A percentile compares a stretch with the other conserved stretches of the same genome.
These are phyloP conservation scores for Lactarius tabidus DNA, from an alignment of 768 basidiomycete species.

Conservation along the genomic window DNA sequence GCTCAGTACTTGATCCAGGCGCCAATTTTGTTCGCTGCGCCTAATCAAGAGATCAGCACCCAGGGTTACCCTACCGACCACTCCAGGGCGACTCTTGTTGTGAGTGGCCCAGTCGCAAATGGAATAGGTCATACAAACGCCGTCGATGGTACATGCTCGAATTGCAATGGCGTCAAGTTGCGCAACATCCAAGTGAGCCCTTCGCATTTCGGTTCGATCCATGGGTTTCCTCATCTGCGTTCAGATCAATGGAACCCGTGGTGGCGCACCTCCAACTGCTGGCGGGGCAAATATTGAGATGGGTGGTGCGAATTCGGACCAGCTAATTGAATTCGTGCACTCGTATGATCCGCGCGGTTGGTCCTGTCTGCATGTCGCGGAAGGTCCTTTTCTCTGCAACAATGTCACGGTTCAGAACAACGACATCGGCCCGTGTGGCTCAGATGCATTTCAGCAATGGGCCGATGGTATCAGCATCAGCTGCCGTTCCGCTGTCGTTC, in stretches of 20 bases:
- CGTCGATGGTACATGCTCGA: conserved; percentile 58
- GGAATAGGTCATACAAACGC: conserved; percentile 70
- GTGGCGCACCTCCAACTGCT: conserved; percentile 44
- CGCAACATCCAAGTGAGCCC: conserved; percentile 64
- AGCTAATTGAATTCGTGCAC: conserved; percentile 72
- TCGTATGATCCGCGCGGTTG: conserved; percentile 76
- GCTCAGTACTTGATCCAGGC: conserved; percentile 59
- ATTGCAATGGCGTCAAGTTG: conserved; percentile 56
- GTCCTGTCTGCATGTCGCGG: conserved; percentile 75
- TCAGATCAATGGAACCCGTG: conserved; percentile 72
- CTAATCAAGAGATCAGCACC: conserved; percentile 80
- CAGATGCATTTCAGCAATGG: conserved; percentile 64
- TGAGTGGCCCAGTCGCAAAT: conserved; percentile 58
- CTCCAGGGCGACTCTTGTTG: conserved; percentile 64
- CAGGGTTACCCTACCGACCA: conserved; percentile 66
- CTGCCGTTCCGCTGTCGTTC: conserved; percentile 57
- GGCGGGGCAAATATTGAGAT: conserved; percentile 84
- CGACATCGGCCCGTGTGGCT: conserved; percentile 76
- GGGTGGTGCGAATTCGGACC: conserved; percentile 68
- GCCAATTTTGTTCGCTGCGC: conserved; percentile 61
- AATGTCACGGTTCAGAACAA: conserved; percentile 71
- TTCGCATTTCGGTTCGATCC: neutral
- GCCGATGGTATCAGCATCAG: conserved; percentile 78
- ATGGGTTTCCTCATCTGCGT: neutral
- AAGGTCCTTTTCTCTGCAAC: conserved; percentile 63